phyloP scores from a whole-genome alignment of 176 grass and related monocot species.

The Thinopyrum elongatum region DNA sequence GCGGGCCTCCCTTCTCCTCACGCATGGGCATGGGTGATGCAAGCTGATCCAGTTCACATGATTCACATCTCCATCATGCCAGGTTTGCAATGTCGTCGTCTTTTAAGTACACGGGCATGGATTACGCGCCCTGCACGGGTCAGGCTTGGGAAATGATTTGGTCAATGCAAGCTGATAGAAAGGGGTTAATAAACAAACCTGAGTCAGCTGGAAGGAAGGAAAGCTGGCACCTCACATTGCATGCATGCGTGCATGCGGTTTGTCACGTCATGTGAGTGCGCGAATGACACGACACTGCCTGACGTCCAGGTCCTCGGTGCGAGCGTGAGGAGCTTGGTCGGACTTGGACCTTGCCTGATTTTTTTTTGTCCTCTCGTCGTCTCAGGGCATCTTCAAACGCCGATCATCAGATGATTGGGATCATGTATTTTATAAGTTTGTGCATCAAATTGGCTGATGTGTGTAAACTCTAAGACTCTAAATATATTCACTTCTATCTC shows the following conservation, averaged over 20 bases:
- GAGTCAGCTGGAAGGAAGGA: constrained; percentile 1
- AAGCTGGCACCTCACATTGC: neutral
- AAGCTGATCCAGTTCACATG: neutral
- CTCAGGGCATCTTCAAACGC: no score
- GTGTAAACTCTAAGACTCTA: no score
- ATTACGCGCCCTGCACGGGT: neutral
- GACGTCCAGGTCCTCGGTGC: neutral
- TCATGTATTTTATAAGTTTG: no score
- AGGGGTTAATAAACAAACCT: neutral
- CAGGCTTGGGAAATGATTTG: neutral
- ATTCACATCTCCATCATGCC: neutral
- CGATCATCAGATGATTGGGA: no score
- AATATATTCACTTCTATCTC: no score
- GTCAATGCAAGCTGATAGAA: neutral
- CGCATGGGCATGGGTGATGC: neutral
- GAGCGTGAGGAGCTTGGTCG: no score
- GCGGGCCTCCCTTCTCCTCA: neutral
- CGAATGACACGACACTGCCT: neutral
- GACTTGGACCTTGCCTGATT: no score
- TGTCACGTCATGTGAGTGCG: constrained; percentile 13
- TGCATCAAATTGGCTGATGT: no score
- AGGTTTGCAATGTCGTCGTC: neutral
- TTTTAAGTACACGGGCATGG: neutral
- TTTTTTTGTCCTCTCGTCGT: no score
- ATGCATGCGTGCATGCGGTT: neutral